Conservation (phyloP, 108 stramenopile species). For the Schizochytrium sp. region DNA sequence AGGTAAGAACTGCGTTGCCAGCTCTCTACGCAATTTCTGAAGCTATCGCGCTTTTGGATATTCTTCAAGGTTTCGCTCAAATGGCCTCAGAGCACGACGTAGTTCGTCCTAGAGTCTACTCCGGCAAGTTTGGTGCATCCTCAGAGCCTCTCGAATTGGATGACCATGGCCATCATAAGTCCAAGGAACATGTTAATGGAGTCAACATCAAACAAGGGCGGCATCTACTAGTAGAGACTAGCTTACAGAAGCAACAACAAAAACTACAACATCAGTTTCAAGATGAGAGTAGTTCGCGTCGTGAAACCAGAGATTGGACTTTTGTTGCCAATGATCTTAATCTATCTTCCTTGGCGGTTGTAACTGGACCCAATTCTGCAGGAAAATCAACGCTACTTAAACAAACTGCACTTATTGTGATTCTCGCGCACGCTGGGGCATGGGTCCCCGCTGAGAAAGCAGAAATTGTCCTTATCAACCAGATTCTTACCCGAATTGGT, state of each 20-base stretch:
- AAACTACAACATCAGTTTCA: background rate
- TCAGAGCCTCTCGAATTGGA: background rate
- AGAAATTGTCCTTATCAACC: constrained; percentile 77
- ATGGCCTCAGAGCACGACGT: background rate
- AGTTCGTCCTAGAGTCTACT: background rate
- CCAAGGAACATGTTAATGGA: too few species aligned
- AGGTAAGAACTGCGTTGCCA: background rate
- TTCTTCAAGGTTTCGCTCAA: constrained; percentile 20
- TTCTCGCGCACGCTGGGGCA: constrained; percentile 91
- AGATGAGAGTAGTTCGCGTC: background rate
- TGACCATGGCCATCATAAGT: too few species aligned
- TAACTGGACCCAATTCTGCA: constrained; percentile 63
- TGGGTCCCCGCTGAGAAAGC: constrained; percentile 90
- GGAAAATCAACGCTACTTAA: constrained; percentile 62
- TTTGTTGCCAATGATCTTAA: background rate
- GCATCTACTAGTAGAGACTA: constrained; percentile 9
- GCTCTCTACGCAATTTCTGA: constrained; percentile 21
- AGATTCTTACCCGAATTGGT: constrained; percentile 86
- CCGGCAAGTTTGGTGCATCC: background rate
- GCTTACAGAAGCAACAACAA: background rate
- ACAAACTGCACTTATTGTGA: constrained; percentile 82
- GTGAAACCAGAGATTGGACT: background rate
- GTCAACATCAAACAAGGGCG: background rate
- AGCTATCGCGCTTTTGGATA: background rate
- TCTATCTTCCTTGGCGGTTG: background rate